Conservation (phyloP, 2,329 filamentous ascomycete genomes). For the Ophiostoma piceae region DNA sequence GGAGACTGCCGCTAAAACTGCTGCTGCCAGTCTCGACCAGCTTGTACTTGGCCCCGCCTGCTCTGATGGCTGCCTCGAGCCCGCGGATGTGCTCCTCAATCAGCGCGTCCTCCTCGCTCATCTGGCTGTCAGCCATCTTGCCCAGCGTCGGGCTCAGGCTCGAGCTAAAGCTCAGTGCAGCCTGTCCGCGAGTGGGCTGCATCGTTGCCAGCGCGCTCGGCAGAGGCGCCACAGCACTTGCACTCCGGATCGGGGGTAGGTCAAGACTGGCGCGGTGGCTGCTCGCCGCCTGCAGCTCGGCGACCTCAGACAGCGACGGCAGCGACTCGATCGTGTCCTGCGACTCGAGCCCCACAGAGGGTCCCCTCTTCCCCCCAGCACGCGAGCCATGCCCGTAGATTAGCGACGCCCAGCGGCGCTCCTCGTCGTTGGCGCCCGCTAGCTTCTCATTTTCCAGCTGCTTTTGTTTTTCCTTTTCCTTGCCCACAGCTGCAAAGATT, state of each 20-base stretch:
- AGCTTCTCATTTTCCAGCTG: background rate
- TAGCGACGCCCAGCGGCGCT: background rate
- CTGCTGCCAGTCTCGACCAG: background rate
- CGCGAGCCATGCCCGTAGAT: slow-evolving; percentile 1
- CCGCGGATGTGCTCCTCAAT: slow-evolving; percentile 5
- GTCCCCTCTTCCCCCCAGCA: background rate
- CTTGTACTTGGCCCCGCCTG: background rate
- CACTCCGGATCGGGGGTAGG: slow-evolving; percentile 6
- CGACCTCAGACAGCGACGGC: background rate
- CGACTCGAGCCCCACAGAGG: background rate
- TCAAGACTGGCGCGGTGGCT: background rate
- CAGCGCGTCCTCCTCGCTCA: background rate
- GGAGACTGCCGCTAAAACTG: background rate
- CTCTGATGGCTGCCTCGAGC: background rate
- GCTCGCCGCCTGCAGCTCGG: background rate
- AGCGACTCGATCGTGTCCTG: background rate
- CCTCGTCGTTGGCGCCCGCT: background rate
- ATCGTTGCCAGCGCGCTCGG: background rate
- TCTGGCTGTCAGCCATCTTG: background rate
- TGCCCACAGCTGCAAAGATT: background rate
- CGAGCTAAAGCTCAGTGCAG: background rate
- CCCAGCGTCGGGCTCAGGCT: slow-evolving; percentile 8
- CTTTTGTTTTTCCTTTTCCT: background rate
- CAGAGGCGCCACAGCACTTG: background rate
- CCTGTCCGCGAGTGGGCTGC: background rate